Evolutionary conservation across 768 basidiomycete genomes (phyloP).

Genomic region (Kwoniella sp.): DNA sequence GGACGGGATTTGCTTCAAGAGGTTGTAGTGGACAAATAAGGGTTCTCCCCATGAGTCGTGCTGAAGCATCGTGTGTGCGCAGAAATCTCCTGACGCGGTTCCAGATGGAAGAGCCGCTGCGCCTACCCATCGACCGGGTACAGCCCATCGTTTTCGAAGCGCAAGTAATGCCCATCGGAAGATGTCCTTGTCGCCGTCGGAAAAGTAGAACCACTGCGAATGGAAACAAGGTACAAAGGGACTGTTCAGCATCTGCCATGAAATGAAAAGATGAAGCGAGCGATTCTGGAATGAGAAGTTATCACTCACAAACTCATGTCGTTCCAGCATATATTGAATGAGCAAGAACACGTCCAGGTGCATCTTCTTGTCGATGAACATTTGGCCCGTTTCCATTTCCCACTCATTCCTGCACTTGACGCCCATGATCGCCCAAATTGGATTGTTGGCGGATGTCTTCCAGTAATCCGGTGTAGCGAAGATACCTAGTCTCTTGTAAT

Average conservation of each 20-base stretch:
- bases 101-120: constrained; percentile 55
- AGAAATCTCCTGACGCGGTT: constrained; percentile 39
- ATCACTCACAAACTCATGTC: constrained; percentile 51
- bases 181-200: constrained; percentile 58
- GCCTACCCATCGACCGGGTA: constrained; percentile 58
- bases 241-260: constrained; percentile 4
- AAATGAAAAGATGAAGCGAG: too few relatives aligned
- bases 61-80: constrained; percentile 53
- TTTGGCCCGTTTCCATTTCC: constrained; percentile 60
- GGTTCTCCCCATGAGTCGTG: constrained; percentile 52
- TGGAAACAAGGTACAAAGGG: constrained; percentile 2
- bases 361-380: constrained; percentile 58
- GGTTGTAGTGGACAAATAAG: constrained; percentile 57
- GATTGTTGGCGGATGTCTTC: constrained; percentile 56
- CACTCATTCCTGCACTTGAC: constrained; percentile 59
- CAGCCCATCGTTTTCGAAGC: constrained; percentile 59
- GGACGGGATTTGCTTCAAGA: constrained; percentile 57
- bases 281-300: too few relatives aligned
- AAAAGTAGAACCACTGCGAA: constrained; percentile 56
- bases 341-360: constrained; percentile 57
- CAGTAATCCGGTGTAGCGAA: constrained; percentile 57
- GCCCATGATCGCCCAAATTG: constrained; percentile 58
- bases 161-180: constrained; percentile 57
- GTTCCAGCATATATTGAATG: constrained; percentile 54
- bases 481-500: constrained; percentile 56